Conservation (phyloP, 768 basidiomycete species). For the Strobilomyces dryophilus region DNA sequence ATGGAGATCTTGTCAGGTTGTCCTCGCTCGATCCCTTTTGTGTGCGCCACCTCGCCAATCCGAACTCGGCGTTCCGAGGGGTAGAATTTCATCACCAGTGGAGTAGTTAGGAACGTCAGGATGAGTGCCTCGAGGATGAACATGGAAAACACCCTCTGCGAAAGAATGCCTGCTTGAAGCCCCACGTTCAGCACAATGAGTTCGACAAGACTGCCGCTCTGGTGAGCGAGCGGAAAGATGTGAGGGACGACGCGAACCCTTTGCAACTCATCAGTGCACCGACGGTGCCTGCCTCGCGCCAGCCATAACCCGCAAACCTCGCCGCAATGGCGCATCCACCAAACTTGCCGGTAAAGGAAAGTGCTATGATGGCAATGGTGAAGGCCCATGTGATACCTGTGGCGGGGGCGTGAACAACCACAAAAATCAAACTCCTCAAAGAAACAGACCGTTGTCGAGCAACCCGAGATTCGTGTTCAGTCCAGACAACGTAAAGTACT, state of each 20-base stretch:
- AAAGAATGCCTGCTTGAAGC: conserved; percentile 72
- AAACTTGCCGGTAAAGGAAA: conserved; percentile 89
- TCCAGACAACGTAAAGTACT: conserved; percentile 94
- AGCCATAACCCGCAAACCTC: conserved; percentile 60
- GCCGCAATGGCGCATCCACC: conserved; percentile 77
- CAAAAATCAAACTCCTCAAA: neutral
- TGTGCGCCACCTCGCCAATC: conserved; percentile 22
- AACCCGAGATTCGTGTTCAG: conserved; percentile 85
- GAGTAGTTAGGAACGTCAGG: conserved; percentile 85
- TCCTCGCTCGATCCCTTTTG: conserved; percentile 33
- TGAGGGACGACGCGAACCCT: conserved; percentile 46
- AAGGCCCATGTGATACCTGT: conserved; percentile 84
- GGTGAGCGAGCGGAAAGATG: neutral
- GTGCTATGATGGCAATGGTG: conserved; percentile 69
- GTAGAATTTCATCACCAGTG: conserved; percentile 62
- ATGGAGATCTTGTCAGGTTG: conserved; percentile 5
- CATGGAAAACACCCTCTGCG: conserved; percentile 84
- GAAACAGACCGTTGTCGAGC: conserved; percentile 59
- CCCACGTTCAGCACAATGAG: conserved; percentile 97
- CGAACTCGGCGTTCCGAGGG: conserved; percentile 58
- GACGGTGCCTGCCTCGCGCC: conserved; percentile 79
- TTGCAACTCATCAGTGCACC: conserved; percentile 96
- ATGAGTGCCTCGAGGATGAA: conserved; percentile 84
- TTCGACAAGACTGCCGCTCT: conserved; percentile 64
- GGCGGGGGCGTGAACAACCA: neutral